phyloP scores from a whole-genome alignment of 2,329 filamentous ascomycete genomes.

The Orbilia brochopaga region DNA sequence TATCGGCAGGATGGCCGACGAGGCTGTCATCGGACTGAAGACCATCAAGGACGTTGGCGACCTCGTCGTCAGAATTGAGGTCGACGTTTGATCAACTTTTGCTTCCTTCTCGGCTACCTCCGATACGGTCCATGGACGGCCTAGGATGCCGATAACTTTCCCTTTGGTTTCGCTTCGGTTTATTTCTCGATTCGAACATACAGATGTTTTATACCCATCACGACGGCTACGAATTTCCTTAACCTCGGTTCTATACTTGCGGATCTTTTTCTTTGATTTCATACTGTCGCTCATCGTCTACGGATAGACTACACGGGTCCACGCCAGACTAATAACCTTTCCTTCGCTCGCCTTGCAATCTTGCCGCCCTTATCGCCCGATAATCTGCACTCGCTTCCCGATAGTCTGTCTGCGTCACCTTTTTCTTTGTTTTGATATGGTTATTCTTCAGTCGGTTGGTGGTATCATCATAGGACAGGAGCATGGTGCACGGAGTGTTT shows the following conservation, averaged over 20 bases:
- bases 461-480: slow-evolving; percentile 35
- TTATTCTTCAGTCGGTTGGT: background rate
- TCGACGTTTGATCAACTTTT: slow-evolving; percentile 35
- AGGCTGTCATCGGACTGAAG: slow-evolving; percentile 47
- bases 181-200: slow-evolving; percentile 22
- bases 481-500: slow-evolving; percentile 43
- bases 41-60: slow-evolving; percentile 48
- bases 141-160: slow-evolving; percentile 18
- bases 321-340: slow-evolving; percentile 39
- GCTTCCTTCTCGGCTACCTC: slow-evolving; percentile 24
- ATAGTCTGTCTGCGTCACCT: slow-evolving; percentile 8
- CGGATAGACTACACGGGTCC: slow-evolving; percentile 48
- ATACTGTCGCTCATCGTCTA: slow-evolving; percentile 27
- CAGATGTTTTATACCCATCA: slow-evolving; percentile 38
- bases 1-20: slow-evolving; percentile 49
- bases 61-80: slow-evolving; percentile 47
- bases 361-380: slow-evolving; percentile 5
- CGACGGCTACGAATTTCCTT: slow-evolving; percentile 49
- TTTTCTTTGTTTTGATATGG: slow-evolving; percentile 20
- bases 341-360: slow-evolving; percentile 22
- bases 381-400: slow-evolving; percentile 19
- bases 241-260: slow-evolving; percentile 16
- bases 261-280: background rate
- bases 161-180: slow-evolving; percentile 15
- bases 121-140: slow-evolving; percentile 15